phyloP scores from a whole-genome alignment of 306 rosid species.

The Lithocarpus polystachyus region DNA sequence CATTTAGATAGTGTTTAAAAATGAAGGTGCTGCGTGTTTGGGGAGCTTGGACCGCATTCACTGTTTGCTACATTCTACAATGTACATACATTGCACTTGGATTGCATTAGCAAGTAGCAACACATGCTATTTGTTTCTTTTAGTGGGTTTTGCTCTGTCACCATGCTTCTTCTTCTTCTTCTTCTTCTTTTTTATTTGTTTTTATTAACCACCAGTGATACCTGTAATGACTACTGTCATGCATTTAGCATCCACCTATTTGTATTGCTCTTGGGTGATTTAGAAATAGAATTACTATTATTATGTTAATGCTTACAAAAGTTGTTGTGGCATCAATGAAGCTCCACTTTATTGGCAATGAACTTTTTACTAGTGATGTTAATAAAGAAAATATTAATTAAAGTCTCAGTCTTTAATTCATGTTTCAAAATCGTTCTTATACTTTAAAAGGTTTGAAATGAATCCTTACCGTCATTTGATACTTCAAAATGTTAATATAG shows the following conservation, averaged over 20 bases:
- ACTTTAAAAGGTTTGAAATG: too few species aligned
- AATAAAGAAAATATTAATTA: too few species aligned
- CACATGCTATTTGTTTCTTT: not conserved
- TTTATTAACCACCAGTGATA: not conserved
- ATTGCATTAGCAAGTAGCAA: not conserved
- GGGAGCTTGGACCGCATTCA: not conserved
- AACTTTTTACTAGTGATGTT: not conserved
- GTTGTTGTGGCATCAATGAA: not conserved
- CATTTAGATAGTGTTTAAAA: not conserved
- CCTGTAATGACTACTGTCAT: not conserved
- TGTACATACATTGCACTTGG: not conserved
- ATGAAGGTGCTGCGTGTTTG: not conserved
- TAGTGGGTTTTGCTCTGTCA: not conserved
- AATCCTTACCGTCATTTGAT: too few species aligned
- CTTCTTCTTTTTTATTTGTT: not conserved
- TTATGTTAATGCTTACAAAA: not conserved
- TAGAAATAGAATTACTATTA: not conserved
- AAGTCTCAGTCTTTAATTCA: too few species aligned
- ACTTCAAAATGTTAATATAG: too few species aligned
- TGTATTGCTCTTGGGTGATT: not conserved
- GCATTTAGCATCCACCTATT: not conserved
- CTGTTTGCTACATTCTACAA: not conserved
- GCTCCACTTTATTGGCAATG: not conserved
- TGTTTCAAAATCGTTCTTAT: too few species aligned
- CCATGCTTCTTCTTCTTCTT: not conserved